Evolutionary conservation across 2,329 filamentous ascomycete genomes (phyloP), one percentile per base, ranked within the genome.

Genomic region (Lasiodiplodia sp.): DNA sequence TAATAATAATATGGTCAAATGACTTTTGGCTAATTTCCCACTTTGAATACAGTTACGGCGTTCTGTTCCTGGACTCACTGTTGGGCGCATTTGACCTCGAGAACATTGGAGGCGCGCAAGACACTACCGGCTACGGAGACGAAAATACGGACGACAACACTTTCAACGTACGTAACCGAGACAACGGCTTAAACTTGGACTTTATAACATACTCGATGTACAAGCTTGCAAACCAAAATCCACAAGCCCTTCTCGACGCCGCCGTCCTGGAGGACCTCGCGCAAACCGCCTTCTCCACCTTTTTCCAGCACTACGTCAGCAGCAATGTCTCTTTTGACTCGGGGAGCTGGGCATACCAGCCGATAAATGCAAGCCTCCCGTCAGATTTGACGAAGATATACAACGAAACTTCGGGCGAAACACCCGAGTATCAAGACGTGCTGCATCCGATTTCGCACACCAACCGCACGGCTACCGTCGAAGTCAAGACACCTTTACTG

Each of bases 291-390:
- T 47, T 47, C 4, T 18, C 44, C 3, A 21, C 44, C 7, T 47
- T 44, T 68, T 75, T 75, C 68, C 73, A 75, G 28, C 73, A 75
- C 37, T 75, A 67, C 51, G 72, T 73, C 21, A 71, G 71, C 65
- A 72, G 64, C 23, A 70, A 71, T 38, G n/a, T 72, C 34, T 71
- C 72, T 12, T 12, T 70, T 18, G 56, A 69, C 1, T 66, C 72
- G 6, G 74, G 74, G 4, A 71, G 75, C 1, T 72, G 70, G 63
- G 72, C 47, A 0, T 79, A 75, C 25, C 75, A 78, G 37, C 56
- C 51, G 2, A 72, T 78, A 28, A 70, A 72, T 16, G 73, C 74
- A 7, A 7, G 40, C 14, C 6, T 44, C 16, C 40, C 40, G 40
- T 6, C 5, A 18, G 40, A 44, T 8, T 7, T 44, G 40, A 18